phyloP scores from a whole-genome alignment of 768 basidiomycete species.

The Russula olivacea region DNA sequence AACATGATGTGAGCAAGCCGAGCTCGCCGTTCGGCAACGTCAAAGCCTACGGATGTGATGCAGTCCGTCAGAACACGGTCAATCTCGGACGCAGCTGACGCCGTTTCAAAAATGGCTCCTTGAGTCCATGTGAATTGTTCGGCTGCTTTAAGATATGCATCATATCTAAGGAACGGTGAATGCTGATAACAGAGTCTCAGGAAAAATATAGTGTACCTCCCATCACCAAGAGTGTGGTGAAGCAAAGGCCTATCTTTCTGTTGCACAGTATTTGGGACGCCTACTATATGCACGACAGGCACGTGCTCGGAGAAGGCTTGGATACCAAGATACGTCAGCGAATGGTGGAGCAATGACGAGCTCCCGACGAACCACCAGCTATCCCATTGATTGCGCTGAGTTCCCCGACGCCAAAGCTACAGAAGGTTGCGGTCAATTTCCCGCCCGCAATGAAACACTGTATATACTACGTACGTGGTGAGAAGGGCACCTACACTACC shows the following conservation, averaged over 20 bases:
- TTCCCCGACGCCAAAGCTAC: conserved; percentile 90
- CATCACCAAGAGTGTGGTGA: conserved; percentile 87
- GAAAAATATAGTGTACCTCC: conserved; percentile 40
- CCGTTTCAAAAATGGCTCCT: conserved; percentile 48
- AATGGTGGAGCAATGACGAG: neutral
- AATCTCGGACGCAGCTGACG: conserved; percentile 59
- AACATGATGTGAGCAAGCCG: neutral
- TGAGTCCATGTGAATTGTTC: conserved; percentile 70
- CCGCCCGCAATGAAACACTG: neutral
- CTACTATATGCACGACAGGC: conserved; percentile 84
- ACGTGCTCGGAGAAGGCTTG: conserved; percentile 82
- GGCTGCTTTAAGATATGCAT: conserved; percentile 72
- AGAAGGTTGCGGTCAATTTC: neutral
- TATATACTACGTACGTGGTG: conserved; percentile 55
- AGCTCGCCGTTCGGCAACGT: neutral
- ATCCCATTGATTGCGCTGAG: conserved; percentile 82
- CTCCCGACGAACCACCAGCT: conserved; percentile 53
- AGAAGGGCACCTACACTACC: conserved; percentile 61
- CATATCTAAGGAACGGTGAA: conserved; percentile 44
- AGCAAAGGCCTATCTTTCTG: conserved; percentile 68
- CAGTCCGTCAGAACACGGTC: conserved; percentile 73
- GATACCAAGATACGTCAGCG: neutral
- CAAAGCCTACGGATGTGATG: neutral
- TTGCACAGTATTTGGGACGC: conserved; percentile 68
- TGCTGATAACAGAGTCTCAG: neutral